These are phyloP conservation scores for Cruciata laevipes DNA, from an alignment of 257 asterid genomes.

Conservation along the genomic window DNA sequence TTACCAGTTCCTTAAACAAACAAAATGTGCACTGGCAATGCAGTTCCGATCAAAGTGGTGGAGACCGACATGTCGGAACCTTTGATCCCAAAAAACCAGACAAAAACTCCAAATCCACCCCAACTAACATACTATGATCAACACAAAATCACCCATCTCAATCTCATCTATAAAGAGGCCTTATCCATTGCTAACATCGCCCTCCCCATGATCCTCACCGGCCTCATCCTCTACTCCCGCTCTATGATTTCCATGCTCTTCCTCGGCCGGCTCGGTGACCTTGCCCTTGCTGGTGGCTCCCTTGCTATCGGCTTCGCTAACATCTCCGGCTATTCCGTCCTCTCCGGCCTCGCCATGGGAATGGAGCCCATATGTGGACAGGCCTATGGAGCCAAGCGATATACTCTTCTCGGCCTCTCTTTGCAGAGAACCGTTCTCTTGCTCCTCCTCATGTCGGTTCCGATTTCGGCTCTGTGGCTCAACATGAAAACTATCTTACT, in stretches of 20 bases:
- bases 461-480: constrained; percentile 60
- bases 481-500: constrained; percentile 49
- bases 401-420: constrained; percentile 51
- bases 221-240: constrained; percentile 65
- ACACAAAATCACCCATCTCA: constrained; percentile 19
- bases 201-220: constrained; percentile 68
- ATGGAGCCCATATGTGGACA: constrained; percentile 89
- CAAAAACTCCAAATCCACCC: constrained; percentile 11
- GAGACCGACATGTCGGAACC: constrained; percentile 26
- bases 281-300: constrained; percentile 70
- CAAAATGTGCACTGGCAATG: constrained; percentile 36
- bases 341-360: constrained; percentile 79
- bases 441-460: constrained; percentile 47
- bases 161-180: constrained; percentile 34
- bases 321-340: constrained; percentile 68
- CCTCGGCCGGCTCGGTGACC: constrained; percentile 62
- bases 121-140: neutral
- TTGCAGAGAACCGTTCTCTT: constrained; percentile 57
- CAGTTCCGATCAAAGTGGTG: constrained; percentile 13
- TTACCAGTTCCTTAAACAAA: neutral
- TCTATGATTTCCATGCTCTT: constrained; percentile 86
- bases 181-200: constrained; percentile 44
- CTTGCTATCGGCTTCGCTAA: constrained; percentile 69
- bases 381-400: constrained; percentile 65
- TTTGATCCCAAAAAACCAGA: constrained; percentile 41